phyloP scores from a whole-genome alignment of 2,329 filamentous ascomycete species.

The Mycosphaerella sp. region DNA sequence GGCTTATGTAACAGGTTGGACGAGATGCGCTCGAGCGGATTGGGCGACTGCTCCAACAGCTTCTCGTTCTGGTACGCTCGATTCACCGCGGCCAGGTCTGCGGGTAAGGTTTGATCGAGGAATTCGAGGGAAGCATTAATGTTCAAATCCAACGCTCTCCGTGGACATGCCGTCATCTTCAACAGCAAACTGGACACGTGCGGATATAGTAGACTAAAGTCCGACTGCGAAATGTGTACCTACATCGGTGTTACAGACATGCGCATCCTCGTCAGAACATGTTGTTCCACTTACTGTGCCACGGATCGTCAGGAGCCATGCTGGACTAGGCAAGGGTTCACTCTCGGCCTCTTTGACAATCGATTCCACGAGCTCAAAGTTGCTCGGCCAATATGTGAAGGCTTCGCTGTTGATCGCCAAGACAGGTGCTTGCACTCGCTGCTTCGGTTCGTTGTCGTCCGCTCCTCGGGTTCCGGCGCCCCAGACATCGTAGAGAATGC shows the following conservation, averaged over 20 bases:
- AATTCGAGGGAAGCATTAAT: constrained; percentile 59
- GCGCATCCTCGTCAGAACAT: too few species aligned
- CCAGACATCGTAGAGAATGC: constrained; percentile 62
- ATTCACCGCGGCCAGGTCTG: constrained; percentile 44
- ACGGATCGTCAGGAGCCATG: constrained; percentile 44
- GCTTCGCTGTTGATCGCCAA: constrained; percentile 61
- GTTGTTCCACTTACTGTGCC: constrained; percentile 46
- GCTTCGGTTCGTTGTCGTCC: constrained; percentile 37
- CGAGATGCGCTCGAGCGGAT: constrained; percentile 43
- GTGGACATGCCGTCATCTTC: constrained; percentile 58
- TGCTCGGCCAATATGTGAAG: constrained; percentile 63
- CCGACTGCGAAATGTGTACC: constrained; percentile 56
- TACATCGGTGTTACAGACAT: too few species aligned
- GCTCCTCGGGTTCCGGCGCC: constrained; percentile 44
- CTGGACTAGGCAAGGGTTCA: constrained; percentile 31
- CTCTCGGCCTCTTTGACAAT: constrained; percentile 53
- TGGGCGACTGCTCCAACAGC: constrained; percentile 34
- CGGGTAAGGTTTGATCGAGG: constrained; percentile 48
- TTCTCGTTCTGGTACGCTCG: constrained; percentile 50
- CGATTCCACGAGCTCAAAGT: constrained; percentile 52
- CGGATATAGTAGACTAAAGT: constrained; percentile 60
- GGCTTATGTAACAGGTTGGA: constrained; percentile 46
- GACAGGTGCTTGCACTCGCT: constrained; percentile 49
- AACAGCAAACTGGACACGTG: constrained; percentile 52
- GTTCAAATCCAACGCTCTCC: constrained; percentile 57